A percentile compares a stretch with the other conserved stretches of the same genome.
phyloP scores from a whole-genome alignment of 163 green algal species.

The Scenedesmus sp. region DNA sequence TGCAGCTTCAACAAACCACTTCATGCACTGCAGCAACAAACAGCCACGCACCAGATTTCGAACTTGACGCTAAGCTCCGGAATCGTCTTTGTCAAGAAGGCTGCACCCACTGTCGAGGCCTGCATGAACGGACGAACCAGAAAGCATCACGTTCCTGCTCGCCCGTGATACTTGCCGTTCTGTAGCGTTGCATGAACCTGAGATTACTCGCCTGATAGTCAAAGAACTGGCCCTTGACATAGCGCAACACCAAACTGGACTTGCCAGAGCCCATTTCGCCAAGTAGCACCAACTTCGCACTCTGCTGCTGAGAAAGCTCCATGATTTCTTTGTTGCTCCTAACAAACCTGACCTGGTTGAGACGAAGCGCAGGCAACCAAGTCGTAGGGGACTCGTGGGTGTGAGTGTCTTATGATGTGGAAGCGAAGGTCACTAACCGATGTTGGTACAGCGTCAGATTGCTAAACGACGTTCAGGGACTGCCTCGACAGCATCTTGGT shows the following conservation, averaged over 20 bases:
- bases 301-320: constrained; percentile 74
- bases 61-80: constrained; percentile 98
- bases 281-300: constrained; percentile 95
- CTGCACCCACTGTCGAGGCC: constrained; percentile 98
- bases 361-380: not conserved
- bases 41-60: constrained; percentile 93
- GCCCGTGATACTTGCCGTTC: not conserved
- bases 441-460: not conserved
- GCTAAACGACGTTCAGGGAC: not conserved
- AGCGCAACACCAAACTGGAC: constrained; percentile 95
- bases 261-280: constrained; percentile 99
- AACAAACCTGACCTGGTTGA: not conserved
- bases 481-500: not conserved
- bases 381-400: not conserved
- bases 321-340: not conserved
- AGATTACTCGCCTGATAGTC: constrained; percentile 92
- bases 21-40: not conserved
- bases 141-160: constrained; percentile 25
- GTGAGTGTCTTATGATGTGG: not conserved
- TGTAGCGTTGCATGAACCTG: not conserved
- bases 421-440: not conserved
- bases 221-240: constrained; percentile 98
- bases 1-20: constrained; percentile 4
- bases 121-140: constrained; percentile 62
- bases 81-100: constrained; percentile 98